Evolutionary conservation across 2,329 filamentous ascomycete genomes (phyloP).

Genomic region (Aspergillus texensis): DNA sequence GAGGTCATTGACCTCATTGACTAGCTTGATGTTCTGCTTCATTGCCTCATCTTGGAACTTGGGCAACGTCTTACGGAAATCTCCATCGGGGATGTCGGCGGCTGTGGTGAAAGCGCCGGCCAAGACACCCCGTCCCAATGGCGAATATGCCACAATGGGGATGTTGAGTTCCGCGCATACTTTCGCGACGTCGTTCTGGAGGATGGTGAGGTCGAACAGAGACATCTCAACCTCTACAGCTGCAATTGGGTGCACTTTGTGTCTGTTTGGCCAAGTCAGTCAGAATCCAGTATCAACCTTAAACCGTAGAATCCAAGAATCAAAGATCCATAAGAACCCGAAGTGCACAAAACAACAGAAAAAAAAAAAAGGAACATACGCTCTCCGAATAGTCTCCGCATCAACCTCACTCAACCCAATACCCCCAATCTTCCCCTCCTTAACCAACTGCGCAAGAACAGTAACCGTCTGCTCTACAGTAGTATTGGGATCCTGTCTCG

Average conservation of each 20-base stretch:
- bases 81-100: conserved; percentile 52
- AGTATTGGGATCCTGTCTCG: conserved; percentile 57
- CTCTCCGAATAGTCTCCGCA: conserved; percentile 48
- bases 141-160: conserved; percentile 62
- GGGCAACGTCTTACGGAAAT: conserved; percentile 47
- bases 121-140: conserved; percentile 60
- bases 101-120: conserved; percentile 52
- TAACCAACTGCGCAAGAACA: conserved; percentile 41
- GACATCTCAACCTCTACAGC: conserved; percentile 65
- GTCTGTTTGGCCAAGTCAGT: conserved; percentile 24
- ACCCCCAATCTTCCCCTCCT: conserved; percentile 49
- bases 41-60: conserved; percentile 57
- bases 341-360: neutral
- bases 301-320: neutral
- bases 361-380: conserved; percentile 28
- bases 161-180: conserved; percentile 60
- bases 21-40: conserved; percentile 53
- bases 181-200: conserved; percentile 60
- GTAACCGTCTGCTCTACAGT: conserved; percentile 52
- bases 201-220: conserved; percentile 59
- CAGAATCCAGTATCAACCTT: neutral
- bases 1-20: conserved; percentile 48
- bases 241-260: conserved; percentile 57
- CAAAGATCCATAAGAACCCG: neutral
- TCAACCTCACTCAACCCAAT: conserved; percentile 49